A percentile compares a stretch with the other conserved stretches of the same genome.
These are phyloP conservation scores for Keithomyces neogunnii DNA, from an alignment of 2,329 filamentous ascomycete genomes.

Conservation along the genomic window DNA sequence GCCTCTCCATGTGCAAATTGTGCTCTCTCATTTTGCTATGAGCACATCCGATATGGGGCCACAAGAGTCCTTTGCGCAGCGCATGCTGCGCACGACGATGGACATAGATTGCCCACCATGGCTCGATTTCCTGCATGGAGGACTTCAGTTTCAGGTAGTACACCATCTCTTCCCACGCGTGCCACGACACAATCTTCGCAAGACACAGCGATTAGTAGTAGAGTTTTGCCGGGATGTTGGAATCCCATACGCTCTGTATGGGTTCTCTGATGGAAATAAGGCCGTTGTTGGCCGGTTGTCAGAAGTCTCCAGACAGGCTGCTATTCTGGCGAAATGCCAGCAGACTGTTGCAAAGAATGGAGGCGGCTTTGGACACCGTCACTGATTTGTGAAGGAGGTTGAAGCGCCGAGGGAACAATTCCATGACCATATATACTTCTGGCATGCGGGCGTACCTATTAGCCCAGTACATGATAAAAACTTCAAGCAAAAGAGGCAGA, in stretches of 20 bases:
- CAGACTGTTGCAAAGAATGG: slow-evolving; percentile 5
- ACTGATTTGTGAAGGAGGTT: neutral
- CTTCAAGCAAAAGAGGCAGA: too few species aligned
- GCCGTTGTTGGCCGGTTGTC: slow-evolving; percentile 68
- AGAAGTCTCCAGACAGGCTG: slow-evolving; percentile 72
- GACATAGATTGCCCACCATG: slow-evolving; percentile 81
- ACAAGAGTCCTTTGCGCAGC: slow-evolving; percentile 79
- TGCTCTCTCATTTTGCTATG: slow-evolving; percentile 89
- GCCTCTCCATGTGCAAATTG: slow-evolving; percentile 82
- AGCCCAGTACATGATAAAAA: too few species aligned
- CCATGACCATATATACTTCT: neutral
- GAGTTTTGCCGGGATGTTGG: slow-evolving; percentile 76
- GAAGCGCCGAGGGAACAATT: neutral
- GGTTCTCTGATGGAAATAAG: slow-evolving; percentile 76
- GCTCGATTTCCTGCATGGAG: slow-evolving; percentile 85
- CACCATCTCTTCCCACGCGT: slow-evolving; percentile 81
- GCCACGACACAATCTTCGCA: slow-evolving; percentile 74
- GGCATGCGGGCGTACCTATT: neutral
- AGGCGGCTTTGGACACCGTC: neutral
- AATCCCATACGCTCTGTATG: slow-evolving; percentile 79
- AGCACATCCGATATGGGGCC: slow-evolving; percentile 79
- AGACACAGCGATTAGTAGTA: slow-evolving; percentile 64
- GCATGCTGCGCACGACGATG: slow-evolving; percentile 90
- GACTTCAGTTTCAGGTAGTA: slow-evolving; percentile 81
- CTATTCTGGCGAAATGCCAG: slow-evolving; percentile 68